Percentiles rank a stretch among this genome's conserved stretches.
These are phyloP conservation scores for Starmerella stellata DNA, from an alignment of 805 yeast genomes.

Conservation along the genomic window DNA sequence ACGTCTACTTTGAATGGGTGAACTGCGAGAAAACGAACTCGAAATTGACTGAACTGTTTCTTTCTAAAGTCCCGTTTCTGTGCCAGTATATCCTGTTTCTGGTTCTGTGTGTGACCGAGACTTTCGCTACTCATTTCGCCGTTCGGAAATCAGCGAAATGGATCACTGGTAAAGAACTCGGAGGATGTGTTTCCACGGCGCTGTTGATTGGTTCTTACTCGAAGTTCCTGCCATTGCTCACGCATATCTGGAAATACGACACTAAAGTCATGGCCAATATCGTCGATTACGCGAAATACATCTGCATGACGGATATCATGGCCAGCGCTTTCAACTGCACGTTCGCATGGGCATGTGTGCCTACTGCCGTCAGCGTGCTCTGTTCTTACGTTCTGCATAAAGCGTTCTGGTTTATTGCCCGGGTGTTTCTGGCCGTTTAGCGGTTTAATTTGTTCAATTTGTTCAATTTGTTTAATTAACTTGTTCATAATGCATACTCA, in stretches of 20 bases:
- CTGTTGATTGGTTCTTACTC: conserved; percentile 60
- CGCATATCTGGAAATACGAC: conserved; percentile 95
- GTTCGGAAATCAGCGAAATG: conserved; percentile 24
- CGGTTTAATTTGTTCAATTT: too few relatives aligned
- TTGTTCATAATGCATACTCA: too few relatives aligned
- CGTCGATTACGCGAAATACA: conserved; percentile 41
- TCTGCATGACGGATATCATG: conserved; percentile 50
- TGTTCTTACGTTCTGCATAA: not conserved
- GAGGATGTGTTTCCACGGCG: conserved; percentile 40
- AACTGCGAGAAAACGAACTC: conserved; percentile 47
- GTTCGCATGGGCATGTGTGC: conserved; percentile 20
- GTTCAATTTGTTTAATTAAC: too few relatives aligned
- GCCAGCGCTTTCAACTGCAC: conserved; percentile 27
- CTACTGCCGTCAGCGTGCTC: conserved; percentile 13
- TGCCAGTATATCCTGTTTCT: conserved; percentile 26
- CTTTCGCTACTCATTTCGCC: conserved; percentile 22
- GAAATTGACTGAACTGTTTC: conserved; percentile 15
- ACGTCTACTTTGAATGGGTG: conserved; percentile 85
- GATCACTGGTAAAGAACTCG: conserved; percentile 23
- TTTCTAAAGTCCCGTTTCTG: conserved; percentile 19
- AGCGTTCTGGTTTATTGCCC: not conserved
- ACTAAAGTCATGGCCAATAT: conserved; percentile 44
- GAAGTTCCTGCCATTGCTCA: conserved; percentile 71
- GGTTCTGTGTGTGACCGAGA: conserved; percentile 23
- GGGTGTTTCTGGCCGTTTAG: too few relatives aligned